Evolutionary conservation across 768 basidiomycete species (phyloP), one percentile per base, ranked within the genome.

Genomic region (Floccularia luteovirens): DNA sequence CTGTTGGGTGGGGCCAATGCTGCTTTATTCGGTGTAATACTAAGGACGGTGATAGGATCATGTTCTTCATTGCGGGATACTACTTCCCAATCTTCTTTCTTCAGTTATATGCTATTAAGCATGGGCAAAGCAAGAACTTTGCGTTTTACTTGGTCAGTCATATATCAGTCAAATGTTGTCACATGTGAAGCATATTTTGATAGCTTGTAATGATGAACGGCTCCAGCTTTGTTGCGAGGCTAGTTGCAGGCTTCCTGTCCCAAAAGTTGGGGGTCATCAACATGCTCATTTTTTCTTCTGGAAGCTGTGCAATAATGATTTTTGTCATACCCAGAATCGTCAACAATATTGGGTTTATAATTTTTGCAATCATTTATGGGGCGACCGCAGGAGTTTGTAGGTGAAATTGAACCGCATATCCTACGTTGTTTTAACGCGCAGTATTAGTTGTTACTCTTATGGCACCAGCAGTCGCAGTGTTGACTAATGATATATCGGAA

Each of bases 31-130:
- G 10, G 17, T 5, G 12, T 24, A 16, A 14, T 10, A 24, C 27
- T 6, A 27, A 35, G 11, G 22, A 33, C 10, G 14, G 22, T 33
- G 8, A 12, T 32, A 23, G 17, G 20, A 41, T 34, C 8, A 25
- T 45, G 13, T 36, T 45, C 16, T 41, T 46, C 37, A 17, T 38
- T 11, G 28, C 23, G 13, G 49, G 47, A 14, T 31, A 45, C 25
- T 37, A 27, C 14, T 48, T 44, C 30, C 49, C 49, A 7, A 16
- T 36, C 3, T 50, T 67, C 48, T 69, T 58, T 39, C 40, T 66
- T 6, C 67, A 67, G 37, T 45, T 67, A 12, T 54, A 58, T 43
- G 52, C 64, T 1, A 39, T 54, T 27, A 31, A 41, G n/a, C 61
- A 61, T 28, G 50, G 55, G 3, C 41, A 59, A 11, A 38, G 49